phyloP scores from a whole-genome alignment of 306 rosid genomes.

The Alnus rubra region DNA sequence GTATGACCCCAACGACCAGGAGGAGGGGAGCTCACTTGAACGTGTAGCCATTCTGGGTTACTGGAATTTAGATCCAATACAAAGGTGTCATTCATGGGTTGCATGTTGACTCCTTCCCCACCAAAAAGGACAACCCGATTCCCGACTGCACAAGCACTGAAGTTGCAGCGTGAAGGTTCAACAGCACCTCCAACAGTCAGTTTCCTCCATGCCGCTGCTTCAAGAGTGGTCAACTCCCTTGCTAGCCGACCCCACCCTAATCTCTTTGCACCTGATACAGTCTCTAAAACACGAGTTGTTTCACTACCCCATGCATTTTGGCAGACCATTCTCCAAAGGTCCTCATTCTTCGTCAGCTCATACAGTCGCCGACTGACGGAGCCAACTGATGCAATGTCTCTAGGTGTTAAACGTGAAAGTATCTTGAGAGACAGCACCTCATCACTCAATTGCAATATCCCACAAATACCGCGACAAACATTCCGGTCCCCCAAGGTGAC shows the following conservation, averaged over 20 bases:
- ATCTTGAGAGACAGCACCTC: conserved; percentile 92
- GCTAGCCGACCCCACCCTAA: conserved; percentile 97
- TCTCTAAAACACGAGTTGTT: conserved; percentile 89
- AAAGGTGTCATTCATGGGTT: conserved; percentile 98
- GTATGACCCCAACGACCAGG: conserved; percentile 99
- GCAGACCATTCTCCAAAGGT: conserved; percentile 97
- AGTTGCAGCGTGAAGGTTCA: conserved; percentile 97
- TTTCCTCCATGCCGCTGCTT: conserved; percentile 99
- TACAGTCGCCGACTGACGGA: conserved; percentile 78
- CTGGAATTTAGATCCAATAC: conserved; percentile 85
- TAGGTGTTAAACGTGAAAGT: conserved; percentile 84
- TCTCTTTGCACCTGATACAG: conserved; percentile 96
- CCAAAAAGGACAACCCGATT: conserved; percentile 97
- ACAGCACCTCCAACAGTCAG: conserved; percentile 90
- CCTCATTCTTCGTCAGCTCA: conserved; percentile 84
- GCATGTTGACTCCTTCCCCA: conserved; percentile 99
- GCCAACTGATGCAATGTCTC: conserved; percentile 95
- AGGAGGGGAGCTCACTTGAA: conserved; percentile 98
- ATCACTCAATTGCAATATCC: conserved; percentile 86
- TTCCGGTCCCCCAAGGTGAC: conserved; percentile 68
- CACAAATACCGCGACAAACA: conserved; percentile 88
- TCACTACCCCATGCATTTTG: conserved; percentile 99
- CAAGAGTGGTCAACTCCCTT: conserved; percentile 94
- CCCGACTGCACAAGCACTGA: conserved; percentile 99
- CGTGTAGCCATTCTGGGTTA: conserved; percentile 97